Evolutionary conservation across 2,329 filamentous ascomycete genomes (phyloP).

Genomic region (Ophiosphaerella narmari): DNA sequence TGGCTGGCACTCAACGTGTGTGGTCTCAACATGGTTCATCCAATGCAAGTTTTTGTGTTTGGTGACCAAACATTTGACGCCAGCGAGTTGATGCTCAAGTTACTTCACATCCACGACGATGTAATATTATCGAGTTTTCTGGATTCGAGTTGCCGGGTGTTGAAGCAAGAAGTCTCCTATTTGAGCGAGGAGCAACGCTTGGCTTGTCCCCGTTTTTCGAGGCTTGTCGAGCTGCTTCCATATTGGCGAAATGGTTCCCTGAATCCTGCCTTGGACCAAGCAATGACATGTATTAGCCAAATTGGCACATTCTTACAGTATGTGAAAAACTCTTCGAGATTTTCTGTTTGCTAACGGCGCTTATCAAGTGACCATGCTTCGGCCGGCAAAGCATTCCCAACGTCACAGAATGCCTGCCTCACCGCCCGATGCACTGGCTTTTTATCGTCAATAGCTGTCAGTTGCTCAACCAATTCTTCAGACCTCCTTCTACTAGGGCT

Average conservation of each 20-base stretch:
- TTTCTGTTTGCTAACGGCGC: not conserved
- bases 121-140: not conserved
- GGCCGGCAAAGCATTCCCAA: not conserved
- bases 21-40: not conserved
- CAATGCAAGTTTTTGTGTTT: slow-evolving; percentile 1
- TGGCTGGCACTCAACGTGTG: not conserved
- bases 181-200: not conserved
- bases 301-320: slow-evolving; percentile 1
- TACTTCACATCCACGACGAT: slow-evolving; percentile 1
- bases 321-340: not conserved
- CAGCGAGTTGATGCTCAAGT: not conserved
- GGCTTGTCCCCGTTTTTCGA: not conserved
- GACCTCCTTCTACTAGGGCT: not conserved
- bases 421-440: slow-evolving; percentile 2
- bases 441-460: slow-evolving; percentile 1
- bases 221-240: not conserved
- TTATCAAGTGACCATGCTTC: not conserved
- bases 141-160: not conserved
- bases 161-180: not conserved
- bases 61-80: slow-evolving; percentile 2
- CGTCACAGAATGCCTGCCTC: slow-evolving; percentile 1
- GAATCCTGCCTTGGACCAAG: slow-evolving; percentile 1
- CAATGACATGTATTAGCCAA: slow-evolving; percentile 1
- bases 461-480: not conserved
- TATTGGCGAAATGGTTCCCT: not conserved